Conservation (phyloP, 441 rosid species). For the Populus hybrid region DNA sequence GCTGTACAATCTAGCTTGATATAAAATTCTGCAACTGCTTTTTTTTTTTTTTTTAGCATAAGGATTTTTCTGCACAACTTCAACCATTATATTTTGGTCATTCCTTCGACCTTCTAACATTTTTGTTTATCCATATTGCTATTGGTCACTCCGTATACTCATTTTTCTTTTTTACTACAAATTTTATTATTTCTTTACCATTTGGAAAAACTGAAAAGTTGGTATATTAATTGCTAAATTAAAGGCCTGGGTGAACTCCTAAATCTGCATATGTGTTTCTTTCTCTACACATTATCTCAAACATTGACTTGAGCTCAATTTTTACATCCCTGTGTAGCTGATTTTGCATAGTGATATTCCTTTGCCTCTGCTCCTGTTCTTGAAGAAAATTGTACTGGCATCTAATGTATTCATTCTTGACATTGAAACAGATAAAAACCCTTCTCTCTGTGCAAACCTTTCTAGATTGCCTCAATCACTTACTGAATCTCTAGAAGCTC, state of each 20-base stretch:
- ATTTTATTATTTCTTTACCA: neutral
- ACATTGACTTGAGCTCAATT: neutral
- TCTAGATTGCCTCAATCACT: conserved; percentile 67
- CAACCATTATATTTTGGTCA: neutral
- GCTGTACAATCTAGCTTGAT: neutral
- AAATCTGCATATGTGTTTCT: neutral
- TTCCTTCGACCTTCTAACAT: neutral
- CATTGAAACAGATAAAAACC: conserved; percentile 56
- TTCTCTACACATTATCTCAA: neutral
- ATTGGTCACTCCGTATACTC: neutral
- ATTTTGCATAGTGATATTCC: neutral
- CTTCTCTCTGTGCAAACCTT: conserved; percentile 47
- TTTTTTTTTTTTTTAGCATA: neutral
- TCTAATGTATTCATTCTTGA: neutral
- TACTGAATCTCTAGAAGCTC: conserved; percentile 68
- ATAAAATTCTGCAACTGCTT: neutral
- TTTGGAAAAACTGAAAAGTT: neutral
- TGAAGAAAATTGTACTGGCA: neutral
- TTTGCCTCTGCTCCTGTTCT: neutral
- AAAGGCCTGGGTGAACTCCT: neutral
- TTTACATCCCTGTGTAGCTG: neutral
- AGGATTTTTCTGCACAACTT: neutral
- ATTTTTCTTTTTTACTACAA: neutral
- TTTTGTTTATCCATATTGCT: neutral
- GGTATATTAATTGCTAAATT: neutral